Conservation (phyloP, 148 eudicot species). For the Vaccinium corymbosum region DNA sequence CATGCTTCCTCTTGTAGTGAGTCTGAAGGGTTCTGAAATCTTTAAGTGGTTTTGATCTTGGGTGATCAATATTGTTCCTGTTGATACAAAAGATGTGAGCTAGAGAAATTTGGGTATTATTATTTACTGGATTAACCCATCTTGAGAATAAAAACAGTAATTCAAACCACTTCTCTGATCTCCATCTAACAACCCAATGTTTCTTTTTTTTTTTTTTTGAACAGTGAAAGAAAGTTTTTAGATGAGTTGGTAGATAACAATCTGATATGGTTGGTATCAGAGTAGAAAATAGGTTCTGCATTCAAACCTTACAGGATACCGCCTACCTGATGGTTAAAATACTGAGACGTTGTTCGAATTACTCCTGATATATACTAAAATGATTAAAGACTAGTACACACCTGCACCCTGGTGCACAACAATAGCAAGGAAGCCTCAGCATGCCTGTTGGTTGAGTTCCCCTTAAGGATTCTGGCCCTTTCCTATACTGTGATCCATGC, state of each 20-base stretch:
- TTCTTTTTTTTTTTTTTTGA: too few relatives aligned
- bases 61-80: slow-evolving; percentile 68
- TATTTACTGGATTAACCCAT: not conserved
- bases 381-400: not conserved
- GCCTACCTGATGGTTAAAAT: not conserved
- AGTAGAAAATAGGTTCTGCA: not conserved
- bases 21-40: slow-evolving; percentile 69
- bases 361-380: not conserved
- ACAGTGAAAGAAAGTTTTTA: too few relatives aligned
- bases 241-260: not conserved
- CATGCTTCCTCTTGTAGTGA: slow-evolving; percentile 68
- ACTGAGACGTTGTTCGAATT: not conserved
- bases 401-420: slow-evolving; percentile 57
- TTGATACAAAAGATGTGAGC: not conserved
- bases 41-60: slow-evolving; percentile 56
- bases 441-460: slow-evolving; percentile 70
- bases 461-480: slow-evolving; percentile 59
- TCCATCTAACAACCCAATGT: not conserved
- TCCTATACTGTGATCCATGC: slow-evolving; percentile 63
- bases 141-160: not conserved
- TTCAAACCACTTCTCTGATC: too few relatives aligned
- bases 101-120: not conserved
- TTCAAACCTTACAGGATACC: not conserved
- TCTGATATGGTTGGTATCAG: not conserved
- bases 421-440: slow-evolving; percentile 67